Conservation (phyloP, 352 stramenopile genomes). For the Pythium scleroteichum region DNA sequence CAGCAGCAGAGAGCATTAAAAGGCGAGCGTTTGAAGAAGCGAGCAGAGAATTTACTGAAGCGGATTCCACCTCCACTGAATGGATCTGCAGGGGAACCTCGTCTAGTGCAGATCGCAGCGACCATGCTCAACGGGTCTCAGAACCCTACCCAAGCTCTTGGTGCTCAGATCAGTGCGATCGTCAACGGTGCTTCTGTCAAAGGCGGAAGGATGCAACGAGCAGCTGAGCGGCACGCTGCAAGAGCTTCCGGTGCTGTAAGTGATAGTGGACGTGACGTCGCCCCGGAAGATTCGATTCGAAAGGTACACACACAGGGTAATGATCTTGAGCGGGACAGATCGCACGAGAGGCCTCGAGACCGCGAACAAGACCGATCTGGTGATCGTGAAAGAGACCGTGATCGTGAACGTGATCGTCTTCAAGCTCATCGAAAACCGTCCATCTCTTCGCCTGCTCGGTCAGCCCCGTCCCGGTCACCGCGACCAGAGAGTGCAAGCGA, state of each 20-base stretch:
- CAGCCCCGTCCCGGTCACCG: slow-evolving; percentile 2
- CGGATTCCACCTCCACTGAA: slow-evolving; percentile 51
- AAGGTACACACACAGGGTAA: slow-evolving; percentile 31
- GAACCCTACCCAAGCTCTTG: slow-evolving; percentile 60
- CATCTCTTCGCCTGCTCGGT: slow-evolving; percentile 20
- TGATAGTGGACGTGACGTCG: slow-evolving; percentile 8
- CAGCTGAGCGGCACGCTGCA: slow-evolving; percentile 58
- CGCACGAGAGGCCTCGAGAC: slow-evolving; percentile 6
- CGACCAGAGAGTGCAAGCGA: slow-evolving; percentile 42
- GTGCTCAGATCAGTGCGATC: slow-evolving; percentile 75
- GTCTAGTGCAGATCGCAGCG: slow-evolving; percentile 58
- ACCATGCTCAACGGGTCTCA: slow-evolving; percentile 34
- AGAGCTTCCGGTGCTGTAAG: slow-evolving; percentile 34
- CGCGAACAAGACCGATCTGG: slow-evolving; percentile 8
- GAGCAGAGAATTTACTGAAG: slow-evolving; percentile 81
- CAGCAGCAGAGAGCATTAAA: slow-evolving; percentile 81
- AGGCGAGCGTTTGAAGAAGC: slow-evolving; percentile 83
- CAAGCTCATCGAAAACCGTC: slow-evolving; percentile 33
- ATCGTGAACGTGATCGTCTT: slow-evolving; percentile 9
- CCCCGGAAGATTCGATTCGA: slow-evolving; percentile 46
- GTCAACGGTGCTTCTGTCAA: slow-evolving; percentile 49
- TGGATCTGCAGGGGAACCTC: slow-evolving; percentile 53
- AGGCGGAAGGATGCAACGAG: slow-evolving; percentile 60
- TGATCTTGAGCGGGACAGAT: slow-evolving; percentile 13
- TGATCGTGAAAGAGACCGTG: slow-evolving; percentile 9